Base-by-base conservation (phyloP, 2,329 filamentous ascomycete genomes). In the Chaetomium olivaceum region DNA sequence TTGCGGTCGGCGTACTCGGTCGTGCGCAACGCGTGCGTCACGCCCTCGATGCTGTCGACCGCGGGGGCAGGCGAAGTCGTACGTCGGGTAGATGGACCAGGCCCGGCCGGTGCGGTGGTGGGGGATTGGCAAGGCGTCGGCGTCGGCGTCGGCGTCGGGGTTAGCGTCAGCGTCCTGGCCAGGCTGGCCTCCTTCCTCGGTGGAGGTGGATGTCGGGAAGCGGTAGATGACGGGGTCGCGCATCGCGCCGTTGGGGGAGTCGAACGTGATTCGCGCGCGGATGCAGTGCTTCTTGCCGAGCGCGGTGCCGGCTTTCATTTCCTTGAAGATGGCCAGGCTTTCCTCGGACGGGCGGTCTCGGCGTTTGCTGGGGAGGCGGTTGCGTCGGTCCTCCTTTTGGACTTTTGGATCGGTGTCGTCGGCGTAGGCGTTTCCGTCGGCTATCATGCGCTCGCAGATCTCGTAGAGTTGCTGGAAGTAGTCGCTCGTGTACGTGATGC, bases 21-120 rank as follows among this genome's bases (percentile, higher is more conserved):
- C 5, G 54, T 58, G 23, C 61, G 61, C 1, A 63, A 55, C 4
- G 61, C 61, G 16, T 63, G 61, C 8, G 61, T 63, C 1, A 58
- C 55, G 31, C 61, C 61, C 19, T 63, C 61, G 46, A 63, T 52
- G n/a, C 54, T 63, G n/a, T 63, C 61, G 9, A 63, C 55, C 46
- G 31, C 60, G 1, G 52, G 52, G 60, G 39, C 60, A 62, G 25
- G 60, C 60, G 39, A 64, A 64, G 48, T 64, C 62, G 50, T 60
- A 60, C 2, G 62, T 60, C 0, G 56, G 62, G 14, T 64, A 64
- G 50, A 64, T 64, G 50, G 55, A 25, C 62, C 62, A 64, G 1
- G 36, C 25, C 36, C n/a, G 31, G 11, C 56, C 56, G 0, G 62
- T 64, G 56, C 57, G 56, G 8, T 64, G 56, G 27, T 60, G 48